phyloP scores from a whole-genome alignment of 179 eudicot species.

The Patellifolia procumbens region DNA sequence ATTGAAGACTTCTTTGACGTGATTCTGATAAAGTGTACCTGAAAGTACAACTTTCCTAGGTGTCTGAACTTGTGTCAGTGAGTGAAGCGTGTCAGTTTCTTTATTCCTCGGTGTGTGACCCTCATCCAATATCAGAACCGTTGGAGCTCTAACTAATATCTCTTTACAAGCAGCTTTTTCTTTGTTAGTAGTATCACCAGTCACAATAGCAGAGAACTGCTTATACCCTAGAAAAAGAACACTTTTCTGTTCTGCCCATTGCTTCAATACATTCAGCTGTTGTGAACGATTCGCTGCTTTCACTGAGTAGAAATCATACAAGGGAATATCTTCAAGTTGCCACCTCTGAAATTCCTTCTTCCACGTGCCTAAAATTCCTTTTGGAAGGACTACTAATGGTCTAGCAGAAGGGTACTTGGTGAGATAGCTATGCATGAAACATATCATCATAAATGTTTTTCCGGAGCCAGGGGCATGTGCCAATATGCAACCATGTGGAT shows the following conservation, averaged over 20 bases:
- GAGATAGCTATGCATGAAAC: conserved; percentile 76
- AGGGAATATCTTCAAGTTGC: conserved; percentile 68
- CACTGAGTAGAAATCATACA: conserved; percentile 72
- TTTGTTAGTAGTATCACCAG: conserved; percentile 35
- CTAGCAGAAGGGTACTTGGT: conserved; percentile 67
- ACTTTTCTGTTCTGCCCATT: conserved; percentile 63
- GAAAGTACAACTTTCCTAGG: conserved; percentile 79
- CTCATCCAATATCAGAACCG: conserved; percentile 75
- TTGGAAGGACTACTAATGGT: conserved; percentile 77
- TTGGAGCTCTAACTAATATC: conserved; percentile 51
- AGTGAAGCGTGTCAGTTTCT: conserved; percentile 54
- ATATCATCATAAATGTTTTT: conserved; percentile 87
- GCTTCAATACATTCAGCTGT: conserved; percentile 63
- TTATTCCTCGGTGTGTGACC: conserved; percentile 85
- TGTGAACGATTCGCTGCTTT: conserved; percentile 66
- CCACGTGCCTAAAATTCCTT: conserved; percentile 74
- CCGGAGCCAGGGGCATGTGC: conserved; percentile 98
- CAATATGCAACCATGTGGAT: conserved; percentile 80
- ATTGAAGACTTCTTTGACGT: conserved; percentile 76
- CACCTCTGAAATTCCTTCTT: conserved; percentile 72
- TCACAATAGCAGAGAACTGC: conserved; percentile 68
- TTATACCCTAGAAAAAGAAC: conserved; percentile 71
- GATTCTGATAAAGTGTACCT: conserved; percentile 80
- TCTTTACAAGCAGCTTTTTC: conserved; percentile 55
- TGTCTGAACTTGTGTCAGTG: conserved; percentile 65